Base-by-base conservation (phyloP, 2,329 filamentous ascomycete species). In the Cladosporium oxysporum region DNA sequence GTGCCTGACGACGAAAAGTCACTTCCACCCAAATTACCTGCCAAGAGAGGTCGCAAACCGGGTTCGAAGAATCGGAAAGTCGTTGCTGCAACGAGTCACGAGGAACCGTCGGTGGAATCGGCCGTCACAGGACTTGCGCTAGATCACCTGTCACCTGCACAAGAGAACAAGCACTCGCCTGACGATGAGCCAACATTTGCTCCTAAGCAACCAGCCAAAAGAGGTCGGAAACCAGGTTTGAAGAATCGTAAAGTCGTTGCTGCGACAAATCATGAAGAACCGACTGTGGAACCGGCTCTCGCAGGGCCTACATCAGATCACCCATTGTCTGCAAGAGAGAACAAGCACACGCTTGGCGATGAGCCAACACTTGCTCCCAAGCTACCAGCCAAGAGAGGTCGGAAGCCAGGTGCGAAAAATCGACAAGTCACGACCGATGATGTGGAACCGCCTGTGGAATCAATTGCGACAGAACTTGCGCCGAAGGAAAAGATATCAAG, bases 41-140 rank as follows among this genome's bases (percentile, higher is more conserved):
- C 58, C 28, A 50, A 50, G n/a, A 62, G 41, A 62, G 55, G 55
- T 58, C 55, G 58, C 1, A 62, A 62, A 33, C 33, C 28, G 16
- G 58, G 31, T 41, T 11, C 6, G 29, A 44, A 23, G 18, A 18
- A 6, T 52, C 37, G 12, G 7, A 29, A 33, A 12, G n/a, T 12
- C 26, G 23, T 21, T 21, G 14, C 35, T 18, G 35, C 35, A 14
- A 37, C 14, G 3, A 18, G 4, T 5, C 35, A 37, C 3, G 35
- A 37, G 35, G 35, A 37, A 37, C 35, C 35, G 35, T 16, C 14
- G 2, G 35, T 37, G 35, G 14, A 5, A 16, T 12, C 35, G 35
- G 14, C 35, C 4, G 3, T 37, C 12, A 16, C 35, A 37, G 14
- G 14, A 6, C 35, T 6, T 6, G 6, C 14, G 35, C 6, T 14